Evolutionary conservation across 495 filamentous ascomycete genomes (phyloP).

Genomic region (Penicillium pulvis): DNA sequence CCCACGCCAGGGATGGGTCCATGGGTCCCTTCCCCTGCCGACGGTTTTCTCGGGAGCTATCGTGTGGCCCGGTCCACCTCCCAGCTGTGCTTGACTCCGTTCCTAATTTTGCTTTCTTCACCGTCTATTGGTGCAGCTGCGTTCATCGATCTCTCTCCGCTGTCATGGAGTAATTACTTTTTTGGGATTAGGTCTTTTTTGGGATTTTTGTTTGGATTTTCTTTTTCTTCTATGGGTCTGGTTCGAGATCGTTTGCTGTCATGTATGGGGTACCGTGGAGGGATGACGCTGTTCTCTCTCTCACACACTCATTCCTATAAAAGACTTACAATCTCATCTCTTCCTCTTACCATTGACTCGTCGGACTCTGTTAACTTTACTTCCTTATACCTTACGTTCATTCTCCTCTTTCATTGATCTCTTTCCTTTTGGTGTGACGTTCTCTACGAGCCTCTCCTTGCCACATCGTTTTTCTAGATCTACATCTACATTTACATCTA

Average conservation of each 20-base stretch:
- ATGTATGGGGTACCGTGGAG: slow-evolving; percentile 1
- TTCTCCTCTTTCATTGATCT: slow-evolving; percentile 3
- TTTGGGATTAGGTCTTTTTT: slow-evolving; percentile 8
- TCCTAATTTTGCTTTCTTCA: slow-evolving; percentile 25
- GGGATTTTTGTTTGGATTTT: slow-evolving; percentile 9
- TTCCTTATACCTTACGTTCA: slow-evolving; percentile 4
- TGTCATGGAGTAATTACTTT: slow-evolving; percentile 24
- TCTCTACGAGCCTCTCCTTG: slow-evolving; percentile 1
- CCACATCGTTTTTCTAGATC: background rate
- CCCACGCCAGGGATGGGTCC: background rate
- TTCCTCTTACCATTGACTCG: background rate
- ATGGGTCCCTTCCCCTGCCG: slow-evolving; percentile 12
- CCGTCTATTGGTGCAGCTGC: slow-evolving; percentile 35
- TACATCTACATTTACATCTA: slow-evolving; percentile 6
- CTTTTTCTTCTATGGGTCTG: slow-evolving; percentile 6
- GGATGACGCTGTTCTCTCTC: background rate
- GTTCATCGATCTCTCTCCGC: slow-evolving; percentile 27
- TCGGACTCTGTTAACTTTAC: background rate
- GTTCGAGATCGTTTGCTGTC: slow-evolving; percentile 4
- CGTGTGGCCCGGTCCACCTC: slow-evolving; percentile 22
- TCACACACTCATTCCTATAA: slow-evolving; percentile 5
- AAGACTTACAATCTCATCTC: slow-evolving; percentile 2
- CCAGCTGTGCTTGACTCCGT: slow-evolving; percentile 28
- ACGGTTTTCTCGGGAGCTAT: slow-evolving; percentile 32
- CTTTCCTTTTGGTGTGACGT: background rate